Evolutionary conservation across 1,284 basidiomycete genomes (phyloP), one percentile per base, ranked within the genome.

Genomic region (Tremellales sp.): DNA sequence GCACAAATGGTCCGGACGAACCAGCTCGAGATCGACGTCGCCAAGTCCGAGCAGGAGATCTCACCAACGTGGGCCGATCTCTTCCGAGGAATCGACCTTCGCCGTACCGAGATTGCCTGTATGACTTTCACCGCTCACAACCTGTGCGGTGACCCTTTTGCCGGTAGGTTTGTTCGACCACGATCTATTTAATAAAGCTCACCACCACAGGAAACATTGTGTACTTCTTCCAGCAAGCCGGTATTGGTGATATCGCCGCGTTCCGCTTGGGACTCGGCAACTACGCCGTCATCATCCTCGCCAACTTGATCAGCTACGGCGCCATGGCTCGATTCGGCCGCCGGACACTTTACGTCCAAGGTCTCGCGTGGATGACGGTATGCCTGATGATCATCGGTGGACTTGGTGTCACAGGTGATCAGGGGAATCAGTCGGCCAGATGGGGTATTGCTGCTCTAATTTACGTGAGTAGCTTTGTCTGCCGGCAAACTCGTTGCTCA

Each of bases 361-460:
- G 77, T 39, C 66, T 75, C 40, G 50, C 57, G 31, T 41, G 52
- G 44, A 73, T 74, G 65, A 54, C 60, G 41, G 45, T 67, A 48
- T 60, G 75, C 24, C 67, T 78, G 40, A 51, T 76, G 53, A 55
- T 70, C 56, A 72, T 75, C 52, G 77, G 77, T 21, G 60, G 56
- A 4, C 56, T 76, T 44, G 72, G 43, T 17, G 26, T 44, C 8
- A 31, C 15, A 8, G 29, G 29, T 31, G 29, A 31, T 15, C 29
- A 31, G 29, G 29, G 29, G 29, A 31, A 31, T 15, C 10, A 8
- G 10, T 8, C 8, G 10, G 29, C 29, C 15, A 8, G 29, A 8
- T 31, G 29, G 29, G 29, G 29, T 31, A 31, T 31, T 15, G 29
- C 29, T 31, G 29, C 29, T 31, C 29, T 31, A 8, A 31, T 31